Evolutionary conservation across 1,284 basidiomycete genomes (phyloP).

Genomic region (Lentinula novae-zelandiae): DNA sequence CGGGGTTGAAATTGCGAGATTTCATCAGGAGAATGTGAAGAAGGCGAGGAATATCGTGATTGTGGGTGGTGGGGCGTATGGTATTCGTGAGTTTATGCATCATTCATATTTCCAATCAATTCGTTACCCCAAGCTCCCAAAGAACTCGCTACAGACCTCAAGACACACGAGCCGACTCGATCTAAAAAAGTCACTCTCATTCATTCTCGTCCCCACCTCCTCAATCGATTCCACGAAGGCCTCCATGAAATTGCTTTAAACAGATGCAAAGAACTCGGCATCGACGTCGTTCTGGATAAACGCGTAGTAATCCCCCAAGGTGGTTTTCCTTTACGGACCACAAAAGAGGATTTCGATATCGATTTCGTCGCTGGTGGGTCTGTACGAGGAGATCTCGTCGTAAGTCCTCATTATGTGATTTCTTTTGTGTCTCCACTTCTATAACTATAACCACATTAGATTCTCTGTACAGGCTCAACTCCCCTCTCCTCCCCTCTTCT

Average conservation of each 20-base stretch:
- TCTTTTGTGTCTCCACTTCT: neutral
- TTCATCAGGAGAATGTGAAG: slow-evolving; percentile 9
- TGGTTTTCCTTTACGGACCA: slow-evolving; percentile 1
- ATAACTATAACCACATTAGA: neutral
- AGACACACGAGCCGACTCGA: slow-evolving; percentile 9
- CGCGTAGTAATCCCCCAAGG: slow-evolving; percentile 8
- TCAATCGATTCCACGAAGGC: slow-evolving; percentile 13
- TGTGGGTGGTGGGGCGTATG: slow-evolving; percentile 14
- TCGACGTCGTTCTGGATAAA: slow-evolving; percentile 6
- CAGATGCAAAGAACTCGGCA: slow-evolving; percentile 8
- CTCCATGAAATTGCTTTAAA: slow-evolving; percentile 9
- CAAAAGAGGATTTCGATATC: slow-evolving; percentile 5
- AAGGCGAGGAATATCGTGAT: slow-evolving; percentile 11
- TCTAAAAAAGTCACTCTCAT: slow-evolving; percentile 12
- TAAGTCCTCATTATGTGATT: neutral
- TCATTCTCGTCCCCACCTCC: slow-evolving; percentile 10
- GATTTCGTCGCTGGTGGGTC: neutral
- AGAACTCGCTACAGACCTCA: slow-evolving; percentile 12
- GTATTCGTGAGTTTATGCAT: slow-evolving; percentile 10
- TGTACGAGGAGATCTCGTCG: slow-evolving; percentile 8
- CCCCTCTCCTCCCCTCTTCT: slow-evolving; percentile 10
- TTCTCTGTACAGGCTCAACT: slow-evolving; percentile 9
- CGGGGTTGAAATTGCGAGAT: neutral
- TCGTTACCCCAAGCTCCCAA: neutral
- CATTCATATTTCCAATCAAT: neutral